Evolutionary conservation across 2,329 filamentous ascomycete genomes (phyloP), one percentile per base, ranked within the genome.

Genomic region (Fusarium coicis): DNA sequence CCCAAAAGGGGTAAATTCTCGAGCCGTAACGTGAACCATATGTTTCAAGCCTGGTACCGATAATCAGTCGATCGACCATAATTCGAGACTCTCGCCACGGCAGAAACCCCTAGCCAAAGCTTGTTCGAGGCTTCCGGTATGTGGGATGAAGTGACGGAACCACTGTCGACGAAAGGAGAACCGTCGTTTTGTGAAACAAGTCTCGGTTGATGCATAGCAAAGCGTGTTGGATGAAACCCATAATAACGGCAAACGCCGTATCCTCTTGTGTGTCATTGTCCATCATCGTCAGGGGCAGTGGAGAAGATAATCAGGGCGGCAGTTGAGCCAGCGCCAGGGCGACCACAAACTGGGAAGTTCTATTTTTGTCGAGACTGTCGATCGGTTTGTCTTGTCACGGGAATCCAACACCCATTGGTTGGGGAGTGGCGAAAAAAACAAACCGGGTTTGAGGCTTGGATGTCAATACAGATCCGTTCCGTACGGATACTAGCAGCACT

Each of bases 221-320:
- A 63, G 37, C 28, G 53, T 44, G 57, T 39, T 42, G 28, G 46
- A 50, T 50, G 49, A 50, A 69, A 54, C 52, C 26, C 58, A 68
- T 55, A 57, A 57, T 40, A 50, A 34, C 55, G 63, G 55, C 58
- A 36, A 64, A 68, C 34, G 47, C 59, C 68, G 58, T 56, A 56
- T 59, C 40, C 53, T 32, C 47, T 53, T 58, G 37, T 58, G 37
- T 52, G 55, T 56, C 59, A 60, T 69, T 61, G 46, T 58, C 53
- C 55, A 63, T 66, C 72, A 75, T 75, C 70, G 73, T 75, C 73
- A 75, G 73, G 73, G 73, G 73, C 55, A 61, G 73, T 72, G 73
- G 73, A 63, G 73, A 69, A 58, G 67, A 74, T 74, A 64, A 61
- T 75, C 73, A 74, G 73, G 70, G 72, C 72, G 60, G 60, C 39